Conservation (phyloP, 306 rosid genomes). For the Lupinus albus region DNA sequence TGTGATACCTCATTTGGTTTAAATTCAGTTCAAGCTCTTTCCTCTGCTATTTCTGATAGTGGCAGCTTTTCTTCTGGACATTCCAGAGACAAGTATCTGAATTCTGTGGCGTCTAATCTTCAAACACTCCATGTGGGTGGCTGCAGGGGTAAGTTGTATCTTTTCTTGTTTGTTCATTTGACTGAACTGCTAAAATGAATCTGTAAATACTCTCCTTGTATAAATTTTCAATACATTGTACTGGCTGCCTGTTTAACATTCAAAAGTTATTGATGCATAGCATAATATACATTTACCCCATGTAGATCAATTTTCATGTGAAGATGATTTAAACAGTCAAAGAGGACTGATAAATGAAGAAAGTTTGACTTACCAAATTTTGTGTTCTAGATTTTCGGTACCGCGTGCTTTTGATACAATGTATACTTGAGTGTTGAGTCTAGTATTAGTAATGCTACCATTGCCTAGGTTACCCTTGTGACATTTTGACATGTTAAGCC, state of each 20-base stretch:
- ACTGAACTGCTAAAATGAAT: slow-evolving; percentile 31
- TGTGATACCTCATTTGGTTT: slow-evolving; percentile 76
- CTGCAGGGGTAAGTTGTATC: slow-evolving; percentile 64
- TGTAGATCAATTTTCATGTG: slow-evolving; percentile 12
- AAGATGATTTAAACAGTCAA: slow-evolving; percentile 33
- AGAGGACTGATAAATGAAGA: slow-evolving; percentile 25
- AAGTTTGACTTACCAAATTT: slow-evolving; percentile 30
- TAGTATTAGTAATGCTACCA: slow-evolving; percentile 12
- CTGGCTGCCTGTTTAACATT: slow-evolving; percentile 16
- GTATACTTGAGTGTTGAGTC: slow-evolving; percentile 15
- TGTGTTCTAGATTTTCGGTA: slow-evolving; percentile 33
- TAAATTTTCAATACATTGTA: slow-evolving; percentile 12
- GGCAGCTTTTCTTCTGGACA: slow-evolving; percentile 40
- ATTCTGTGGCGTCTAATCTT: slow-evolving; percentile 61
- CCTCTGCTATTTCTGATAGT: slow-evolving; percentile 48
- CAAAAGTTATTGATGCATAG: slow-evolving; percentile 25
- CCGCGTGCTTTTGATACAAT: slow-evolving; percentile 26
- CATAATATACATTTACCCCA: slow-evolving; percentile 1
- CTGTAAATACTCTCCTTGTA: slow-evolving; percentile 1
- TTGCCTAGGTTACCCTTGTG: slow-evolving; percentile 21
- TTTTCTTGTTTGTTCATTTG: slow-evolving; percentile 31
- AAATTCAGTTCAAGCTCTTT: slow-evolving; percentile 68
- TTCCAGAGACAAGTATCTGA: slow-evolving; percentile 40
- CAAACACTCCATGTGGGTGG: slow-evolving; percentile 71
- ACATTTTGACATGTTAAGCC: slow-evolving; percentile 19